These are phyloP conservation scores for Phytopythium aichiense DNA, from an alignment of 352 stramenopile genomes.

Conservation along the genomic window DNA sequence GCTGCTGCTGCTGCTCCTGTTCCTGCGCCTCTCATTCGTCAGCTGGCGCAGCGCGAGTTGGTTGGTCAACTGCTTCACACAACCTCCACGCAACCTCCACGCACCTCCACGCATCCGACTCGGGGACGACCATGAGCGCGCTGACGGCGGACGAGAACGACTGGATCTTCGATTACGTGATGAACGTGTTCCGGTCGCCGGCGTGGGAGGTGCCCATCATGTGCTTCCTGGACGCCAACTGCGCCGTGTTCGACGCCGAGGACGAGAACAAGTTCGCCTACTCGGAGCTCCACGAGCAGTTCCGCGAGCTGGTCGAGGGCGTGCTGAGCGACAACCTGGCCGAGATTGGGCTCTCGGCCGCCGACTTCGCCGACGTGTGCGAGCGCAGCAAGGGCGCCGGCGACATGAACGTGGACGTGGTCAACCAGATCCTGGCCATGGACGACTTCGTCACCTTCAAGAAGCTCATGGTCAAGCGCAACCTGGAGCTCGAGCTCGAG, in stretches of 20 bases:
- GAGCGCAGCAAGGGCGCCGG: constrained; percentile 52
- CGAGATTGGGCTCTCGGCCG: constrained; percentile 79
- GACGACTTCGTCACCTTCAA: constrained; percentile 92
- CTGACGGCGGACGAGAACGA: constrained; percentile 67
- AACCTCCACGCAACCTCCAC: too few species aligned
- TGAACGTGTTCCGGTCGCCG: constrained; percentile 86
- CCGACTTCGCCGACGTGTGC: constrained; percentile 82
- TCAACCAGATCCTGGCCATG: constrained; percentile 87
- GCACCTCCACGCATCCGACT: background rate
- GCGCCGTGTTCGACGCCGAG: constrained; percentile 81
- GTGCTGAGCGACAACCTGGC: constrained; percentile 77
- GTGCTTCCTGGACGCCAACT: constrained; percentile 90
- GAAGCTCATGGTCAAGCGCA: constrained; percentile 91
- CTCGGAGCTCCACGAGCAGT: constrained; percentile 81
- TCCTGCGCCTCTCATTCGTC: too few species aligned
- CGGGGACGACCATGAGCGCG: constrained; percentile 14
- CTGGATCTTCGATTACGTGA: constrained; percentile 88
- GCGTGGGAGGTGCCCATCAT: constrained; percentile 86
- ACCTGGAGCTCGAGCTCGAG: constrained; percentile 89
- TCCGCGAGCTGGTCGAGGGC: constrained; percentile 72
- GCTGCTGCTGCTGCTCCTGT: too few species aligned
- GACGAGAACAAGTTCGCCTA: constrained; percentile 91
- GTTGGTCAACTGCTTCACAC: too few species aligned
- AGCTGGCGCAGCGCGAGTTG: too few species aligned
- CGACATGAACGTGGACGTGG: constrained; percentile 68